Evolutionary conservation across 1,284 basidiomycete species (phyloP), one percentile per base, ranked within the genome.

Genomic region (Coniferiporia sulphurascens): DNA sequence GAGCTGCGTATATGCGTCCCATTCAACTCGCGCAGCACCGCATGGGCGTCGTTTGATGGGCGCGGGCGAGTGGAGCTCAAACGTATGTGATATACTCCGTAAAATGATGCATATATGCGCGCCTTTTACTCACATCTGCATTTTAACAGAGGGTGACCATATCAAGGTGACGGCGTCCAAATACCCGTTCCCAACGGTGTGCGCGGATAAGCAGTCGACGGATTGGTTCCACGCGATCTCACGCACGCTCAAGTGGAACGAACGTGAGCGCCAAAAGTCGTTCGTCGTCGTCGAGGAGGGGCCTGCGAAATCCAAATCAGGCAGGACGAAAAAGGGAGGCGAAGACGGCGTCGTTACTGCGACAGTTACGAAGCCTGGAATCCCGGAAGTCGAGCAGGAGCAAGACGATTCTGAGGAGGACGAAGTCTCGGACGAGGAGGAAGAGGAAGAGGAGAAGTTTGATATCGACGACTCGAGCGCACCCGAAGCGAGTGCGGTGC

Each of bases 171-270:
- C 92, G 0, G 97, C 97, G 0, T 98, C 95, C 3, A 94, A 91
- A 70, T 99, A 95, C 72, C 97, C 97, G 3, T 99, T 99, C 82
- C 97, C 97, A 0, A 99, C 97, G 0, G 94, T 99, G 4, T 98
- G 95, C 70, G 93, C 93, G 9, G 93, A 98, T 70, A 97, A 96
- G 65, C 95, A 98, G 72, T 95, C 92, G 6, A 94, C 90, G 2
- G 96, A 99, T 71, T 99, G 97, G 97, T 99, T 99, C 85, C 87
- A 93, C 63, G 85, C 95, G 9, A 99, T 98, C 64, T 91, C 91
- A 35, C 83, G 95, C n/a, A 98, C 95, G 7, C 80, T 98, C 57
- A 94, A 95, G 71, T 98, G 95, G 93, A 98, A 98, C 75, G 95
- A 99, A 72, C 87, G 97, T 19, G 94, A 98, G 73, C 85, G 94